Conservation (phyloP, 169 alveolate genomes). For the Fabrea salina region DNA sequence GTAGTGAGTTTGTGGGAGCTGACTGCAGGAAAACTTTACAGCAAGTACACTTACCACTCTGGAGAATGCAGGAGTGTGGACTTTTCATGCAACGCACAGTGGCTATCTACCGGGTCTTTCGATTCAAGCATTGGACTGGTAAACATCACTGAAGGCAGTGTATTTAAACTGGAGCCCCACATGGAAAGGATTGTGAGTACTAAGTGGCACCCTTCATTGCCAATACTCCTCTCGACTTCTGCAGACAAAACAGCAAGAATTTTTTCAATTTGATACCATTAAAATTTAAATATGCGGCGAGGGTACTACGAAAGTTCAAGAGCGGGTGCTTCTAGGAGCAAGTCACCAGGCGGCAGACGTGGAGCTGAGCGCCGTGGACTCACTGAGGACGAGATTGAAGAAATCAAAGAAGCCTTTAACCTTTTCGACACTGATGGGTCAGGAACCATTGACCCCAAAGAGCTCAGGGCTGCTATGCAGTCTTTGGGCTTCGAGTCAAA, state of each 20-base stretch:
- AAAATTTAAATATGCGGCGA: no score
- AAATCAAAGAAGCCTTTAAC: no score
- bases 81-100: slow-evolving; percentile 47
- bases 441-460: slow-evolving; percentile 97
- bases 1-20: slow-evolving; percentile 12
- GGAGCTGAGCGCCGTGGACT: no score
- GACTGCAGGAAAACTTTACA: slow-evolving; percentile 21
- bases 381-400: no score
- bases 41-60: slow-evolving; percentile 20
- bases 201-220: slow-evolving; percentile 74
- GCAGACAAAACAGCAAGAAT: slow-evolving; percentile 78
- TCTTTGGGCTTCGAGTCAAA: slow-evolving; percentile 98
- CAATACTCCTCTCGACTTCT: slow-evolving; percentile 61
- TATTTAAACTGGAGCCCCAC: slow-evolving; percentile 42
- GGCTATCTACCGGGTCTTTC: slow-evolving; percentile 58
- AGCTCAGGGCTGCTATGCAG: slow-evolving; percentile 98
- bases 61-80: slow-evolving; percentile 56
- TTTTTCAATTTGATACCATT: slow-evolving; percentile 27
- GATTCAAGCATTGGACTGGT: slow-evolving; percentile 43
- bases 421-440: no score
- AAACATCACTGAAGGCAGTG: slow-evolving; percentile 15
- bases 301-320: no score
- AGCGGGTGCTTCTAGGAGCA: no score
- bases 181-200: slow-evolving; percentile 66
- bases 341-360: no score